Conservation (phyloP, 164 flowering plant genomes). For the Chimonanthus praecox region DNA sequence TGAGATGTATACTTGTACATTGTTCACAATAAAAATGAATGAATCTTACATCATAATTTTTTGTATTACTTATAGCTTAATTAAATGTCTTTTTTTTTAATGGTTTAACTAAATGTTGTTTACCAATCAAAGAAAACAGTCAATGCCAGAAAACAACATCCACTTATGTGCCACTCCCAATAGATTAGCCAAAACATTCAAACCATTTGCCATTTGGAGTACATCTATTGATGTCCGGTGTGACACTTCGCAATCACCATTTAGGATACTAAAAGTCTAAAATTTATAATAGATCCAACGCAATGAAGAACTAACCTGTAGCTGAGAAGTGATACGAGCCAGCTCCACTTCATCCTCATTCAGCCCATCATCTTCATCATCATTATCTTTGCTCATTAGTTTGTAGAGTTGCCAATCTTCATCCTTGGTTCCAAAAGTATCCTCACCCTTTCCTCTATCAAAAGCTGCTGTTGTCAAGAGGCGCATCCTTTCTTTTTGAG, state of each 20-base stretch:
- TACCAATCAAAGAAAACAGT: not conserved
- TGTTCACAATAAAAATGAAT: too few species aligned
- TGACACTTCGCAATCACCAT: not conserved
- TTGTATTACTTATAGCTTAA: too few species aligned
- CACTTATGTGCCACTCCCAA: not conserved
- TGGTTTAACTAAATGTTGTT: too few species aligned
- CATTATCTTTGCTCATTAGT: conserved; percentile 89
- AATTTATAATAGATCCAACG: not conserved
- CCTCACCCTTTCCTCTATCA: conserved; percentile 98
- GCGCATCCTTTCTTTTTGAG: conserved; percentile 97
- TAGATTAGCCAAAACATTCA: not conserved
- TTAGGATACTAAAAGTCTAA: not conserved
- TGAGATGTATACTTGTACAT: too few species aligned
- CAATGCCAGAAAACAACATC: not conserved
- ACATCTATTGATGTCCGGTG: not conserved
- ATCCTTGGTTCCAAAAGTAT: conserved; percentile 90
- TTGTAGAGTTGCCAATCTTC: conserved; percentile 99
- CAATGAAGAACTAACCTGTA: conserved; percentile 53
- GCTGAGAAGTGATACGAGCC: conserved; percentile 61
- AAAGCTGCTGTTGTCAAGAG: conserved; percentile 94
- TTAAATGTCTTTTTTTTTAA: too few species aligned
- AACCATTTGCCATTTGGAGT: not conserved
- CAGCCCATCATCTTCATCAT: conserved; percentile 80
- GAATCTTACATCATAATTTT: too few species aligned
- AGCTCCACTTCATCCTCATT: conserved; percentile 80